phyloP scores from a whole-genome alignment of 805 yeast genomes.

The Candida sphagnicola region DNA sequence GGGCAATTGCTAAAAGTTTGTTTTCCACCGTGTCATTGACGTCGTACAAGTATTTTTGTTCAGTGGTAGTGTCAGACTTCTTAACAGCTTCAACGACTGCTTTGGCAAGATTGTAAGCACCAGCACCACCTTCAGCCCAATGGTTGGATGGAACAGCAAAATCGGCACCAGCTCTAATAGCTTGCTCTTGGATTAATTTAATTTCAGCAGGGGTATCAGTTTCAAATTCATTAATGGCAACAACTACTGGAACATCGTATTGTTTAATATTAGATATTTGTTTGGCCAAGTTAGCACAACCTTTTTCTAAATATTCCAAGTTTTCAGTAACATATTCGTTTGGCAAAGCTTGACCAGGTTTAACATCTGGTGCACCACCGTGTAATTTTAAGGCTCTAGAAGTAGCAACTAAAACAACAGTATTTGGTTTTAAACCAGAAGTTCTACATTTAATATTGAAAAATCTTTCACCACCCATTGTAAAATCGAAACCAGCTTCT shows the following conservation, averaged over 20 bases:
- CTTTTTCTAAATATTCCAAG: constrained; percentile 61
- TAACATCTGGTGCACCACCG: constrained; percentile 87
- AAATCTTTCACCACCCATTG: constrained; percentile 90
- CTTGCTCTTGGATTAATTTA: constrained; percentile 60
- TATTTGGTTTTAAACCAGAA: constrained; percentile 75
- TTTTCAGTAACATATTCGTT: constrained; percentile 69
- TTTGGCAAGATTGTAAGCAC: constrained; percentile 70
- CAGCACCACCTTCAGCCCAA: constrained; percentile 84
- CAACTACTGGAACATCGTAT: constrained; percentile 76
- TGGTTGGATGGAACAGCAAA: constrained; percentile 81
- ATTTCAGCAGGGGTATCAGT: constrained; percentile 69
- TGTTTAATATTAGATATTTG: constrained; percentile 69
- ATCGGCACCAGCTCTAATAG: constrained; percentile 72
- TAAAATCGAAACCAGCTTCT: constrained; percentile 87
- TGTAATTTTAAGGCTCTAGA: constrained; percentile 81
- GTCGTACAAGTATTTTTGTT: constrained; percentile 51
- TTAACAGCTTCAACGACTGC: constrained; percentile 64
- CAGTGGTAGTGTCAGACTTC: constrained; percentile 28
- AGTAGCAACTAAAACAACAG: constrained; percentile 78
- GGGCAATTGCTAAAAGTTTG: constrained; percentile 63
- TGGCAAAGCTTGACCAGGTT: constrained; percentile 79
- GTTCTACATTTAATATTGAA: constrained; percentile 79
- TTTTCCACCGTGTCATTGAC: constrained; percentile 61
- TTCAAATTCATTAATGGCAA: constrained; percentile 76
- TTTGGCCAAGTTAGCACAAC: constrained; percentile 72